Evolutionary conservation across 768 basidiomycete species (phyloP).

Genomic region (Amylocystis lapponica): DNA sequence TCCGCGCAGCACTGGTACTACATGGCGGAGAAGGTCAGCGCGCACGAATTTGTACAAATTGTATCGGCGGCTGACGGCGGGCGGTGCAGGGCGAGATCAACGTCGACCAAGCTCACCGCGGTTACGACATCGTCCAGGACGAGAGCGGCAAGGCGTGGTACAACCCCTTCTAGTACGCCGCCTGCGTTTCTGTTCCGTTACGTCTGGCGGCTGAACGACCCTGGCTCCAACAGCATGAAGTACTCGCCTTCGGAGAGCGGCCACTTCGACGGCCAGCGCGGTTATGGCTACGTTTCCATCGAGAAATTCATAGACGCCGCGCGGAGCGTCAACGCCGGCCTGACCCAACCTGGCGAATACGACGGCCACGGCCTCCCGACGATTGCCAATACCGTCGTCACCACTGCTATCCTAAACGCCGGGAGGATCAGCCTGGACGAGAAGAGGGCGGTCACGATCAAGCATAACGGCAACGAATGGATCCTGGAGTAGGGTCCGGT

Average conservation of each 20-base stretch:
- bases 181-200: constrained; percentile 6
- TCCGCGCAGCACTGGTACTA: constrained; percentile 93
- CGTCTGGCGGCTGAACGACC: not conserved
- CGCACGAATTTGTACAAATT: not conserved
- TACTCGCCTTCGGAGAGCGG: constrained; percentile 89
- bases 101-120: constrained; percentile 91
- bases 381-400: constrained; percentile 81
- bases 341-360: constrained; percentile 61
- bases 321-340: constrained; percentile 68
- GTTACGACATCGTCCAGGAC: constrained; percentile 86
- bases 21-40: constrained; percentile 78
- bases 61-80: not conserved
- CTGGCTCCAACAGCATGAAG: constrained; percentile 62
- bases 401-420: constrained; percentile 85
- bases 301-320: constrained; percentile 90
- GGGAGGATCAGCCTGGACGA: constrained; percentile 89
- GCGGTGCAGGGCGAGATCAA: constrained; percentile 73
- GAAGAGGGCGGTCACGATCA: constrained; percentile 77
- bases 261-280: constrained; percentile 91
- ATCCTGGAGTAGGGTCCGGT: constrained; percentile 53
- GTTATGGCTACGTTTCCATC: constrained; percentile 88
- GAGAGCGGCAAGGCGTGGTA: constrained; percentile 80
- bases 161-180: constrained; percentile 85
- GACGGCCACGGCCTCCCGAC: constrained; percentile 82
- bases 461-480: constrained; percentile 60